Conservation (phyloP, 2,329 filamentous ascomycete genomes). For the Allantophomopsis lycopodina region DNA sequence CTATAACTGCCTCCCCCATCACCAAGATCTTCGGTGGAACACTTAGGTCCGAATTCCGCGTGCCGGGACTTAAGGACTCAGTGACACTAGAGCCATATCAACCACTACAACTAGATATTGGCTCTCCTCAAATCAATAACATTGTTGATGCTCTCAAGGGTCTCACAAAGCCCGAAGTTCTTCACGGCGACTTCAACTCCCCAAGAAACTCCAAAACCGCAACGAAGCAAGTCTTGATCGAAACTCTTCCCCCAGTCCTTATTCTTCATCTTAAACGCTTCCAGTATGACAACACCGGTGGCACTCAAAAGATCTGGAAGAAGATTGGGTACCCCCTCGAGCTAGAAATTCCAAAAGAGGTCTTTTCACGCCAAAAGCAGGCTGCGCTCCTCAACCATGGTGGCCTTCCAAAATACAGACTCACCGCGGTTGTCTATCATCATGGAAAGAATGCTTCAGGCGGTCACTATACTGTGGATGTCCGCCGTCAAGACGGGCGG, state of each 20-base stretch:
- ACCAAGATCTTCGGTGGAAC: constrained; percentile 92
- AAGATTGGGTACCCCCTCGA: constrained; percentile 92
- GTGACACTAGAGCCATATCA: constrained; percentile 91
- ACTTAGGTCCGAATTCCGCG: constrained; percentile 75
- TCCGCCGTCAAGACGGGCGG: constrained; percentile 81
- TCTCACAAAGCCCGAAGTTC: constrained; percentile 68
- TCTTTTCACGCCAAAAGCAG: constrained; percentile 65
- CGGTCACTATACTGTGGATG: constrained; percentile 96
- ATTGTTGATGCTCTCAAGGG: constrained; percentile 84
- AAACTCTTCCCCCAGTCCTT: constrained; percentile 77
- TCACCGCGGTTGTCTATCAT: constrained; percentile 89
- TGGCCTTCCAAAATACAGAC: constrained; percentile 66
- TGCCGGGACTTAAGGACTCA: constrained; percentile 77
- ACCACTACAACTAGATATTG: constrained; percentile 88
- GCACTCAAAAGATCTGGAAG: constrained; percentile 97
- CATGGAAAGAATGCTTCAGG: constrained; percentile 94
- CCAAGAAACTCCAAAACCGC: constrained; percentile 66
- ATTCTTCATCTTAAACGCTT: constrained; percentile 96
- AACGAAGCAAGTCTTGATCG: constrained; percentile 91
- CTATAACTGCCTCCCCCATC: constrained; percentile 64
- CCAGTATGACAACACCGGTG: constrained; percentile 79
- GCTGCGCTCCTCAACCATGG: constrained; percentile 51
- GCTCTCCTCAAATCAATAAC: constrained; percentile 71
- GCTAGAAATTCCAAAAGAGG: constrained; percentile 83
- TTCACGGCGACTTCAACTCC: constrained; percentile 76